Conservation (phyloP, 192 early-diverging fungal species). For the Coemansia sp. region DNA sequence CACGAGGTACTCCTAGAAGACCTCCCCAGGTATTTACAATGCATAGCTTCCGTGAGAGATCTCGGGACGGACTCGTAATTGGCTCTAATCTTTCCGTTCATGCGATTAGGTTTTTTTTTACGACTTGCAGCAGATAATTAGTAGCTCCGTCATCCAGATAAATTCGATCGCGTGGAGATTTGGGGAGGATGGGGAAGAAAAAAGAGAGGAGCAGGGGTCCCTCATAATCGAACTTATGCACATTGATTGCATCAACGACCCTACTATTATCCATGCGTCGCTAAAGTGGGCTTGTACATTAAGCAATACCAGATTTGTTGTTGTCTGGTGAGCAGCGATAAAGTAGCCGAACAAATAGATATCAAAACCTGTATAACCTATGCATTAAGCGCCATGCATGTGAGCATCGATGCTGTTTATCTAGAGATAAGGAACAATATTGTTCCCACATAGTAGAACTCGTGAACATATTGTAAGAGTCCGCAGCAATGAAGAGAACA, state of each 20-base stretch:
- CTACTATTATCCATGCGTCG: neutral
- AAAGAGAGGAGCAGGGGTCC: neutral
- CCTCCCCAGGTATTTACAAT: neutral
- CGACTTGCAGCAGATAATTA: neutral
- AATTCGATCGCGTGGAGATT: neutral
- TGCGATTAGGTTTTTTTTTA: neutral
- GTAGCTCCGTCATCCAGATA: neutral
- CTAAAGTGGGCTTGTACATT: neutral
- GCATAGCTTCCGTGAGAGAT: neutral
- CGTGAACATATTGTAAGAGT: neutral
- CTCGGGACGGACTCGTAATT: neutral
- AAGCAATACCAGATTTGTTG: neutral
- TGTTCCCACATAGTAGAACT: neutral
- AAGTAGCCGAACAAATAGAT: slow-evolving; percentile 3
- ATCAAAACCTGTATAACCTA: neutral
- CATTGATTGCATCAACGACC: neutral
- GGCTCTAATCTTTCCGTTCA: neutral
- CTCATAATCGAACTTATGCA: neutral
- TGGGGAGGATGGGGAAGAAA: neutral
- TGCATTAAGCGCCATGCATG: neutral
- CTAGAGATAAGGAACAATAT: neutral
- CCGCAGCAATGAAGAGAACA: neutral
- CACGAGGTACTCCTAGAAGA: neutral
- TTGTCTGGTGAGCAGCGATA: slow-evolving; percentile 6
- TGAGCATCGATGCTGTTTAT: neutral